Base-by-base conservation (phyloP, 306 rosid genomes). In the Acacia confusa region DNA sequence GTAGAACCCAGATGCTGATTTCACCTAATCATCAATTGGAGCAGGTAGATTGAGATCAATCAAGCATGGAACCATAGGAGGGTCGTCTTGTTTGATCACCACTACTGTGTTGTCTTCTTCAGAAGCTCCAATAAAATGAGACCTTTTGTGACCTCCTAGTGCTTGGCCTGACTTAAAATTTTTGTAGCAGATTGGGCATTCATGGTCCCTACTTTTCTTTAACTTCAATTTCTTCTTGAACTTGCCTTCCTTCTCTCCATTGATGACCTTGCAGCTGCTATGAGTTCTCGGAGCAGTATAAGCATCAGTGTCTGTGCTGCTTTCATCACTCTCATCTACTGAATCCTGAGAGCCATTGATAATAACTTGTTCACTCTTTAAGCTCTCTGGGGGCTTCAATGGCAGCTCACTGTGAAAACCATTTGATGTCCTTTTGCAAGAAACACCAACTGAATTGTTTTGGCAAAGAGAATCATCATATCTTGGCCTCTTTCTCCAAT, bases 11-110 rank as follows among this genome's bases (percentile, higher is more conserved):
- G 82, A 76, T 77, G 47, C 20, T 64, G 85, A 70, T 43, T 66
- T 84, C 63, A 78, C 55, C 71, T 87, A 94, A 74, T 91, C 97
- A 79, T 92, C 97, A 76, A 68, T 76, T 34, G 97, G 94, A 70
- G 98, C 95, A 38, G 99, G 99, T 72, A 93, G 90, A 80, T 95
- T 95, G 75, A 95, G 97, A 91, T 95, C 99, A 86, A 95, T 86
- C 52, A 90, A 76, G 70, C 90, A 85, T 16, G 86, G 89, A 61
- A 69, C 78, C 45, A 69, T 75, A 71, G 86, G 77, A 22, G 71
- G 75, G 77, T 36, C 6, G 7, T 78, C 82, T 72, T 89, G 90
- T 48, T 85, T 87, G 34, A 87, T 88, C 57, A 93, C 90, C 27
- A 89, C 65, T 32, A 88, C 65, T 27, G 94, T 85, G 76, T 84